These are phyloP conservation scores for Schizothecium vesticola DNA, from an alignment of 495 filamentous ascomycete genomes.

Conservation along the genomic window DNA sequence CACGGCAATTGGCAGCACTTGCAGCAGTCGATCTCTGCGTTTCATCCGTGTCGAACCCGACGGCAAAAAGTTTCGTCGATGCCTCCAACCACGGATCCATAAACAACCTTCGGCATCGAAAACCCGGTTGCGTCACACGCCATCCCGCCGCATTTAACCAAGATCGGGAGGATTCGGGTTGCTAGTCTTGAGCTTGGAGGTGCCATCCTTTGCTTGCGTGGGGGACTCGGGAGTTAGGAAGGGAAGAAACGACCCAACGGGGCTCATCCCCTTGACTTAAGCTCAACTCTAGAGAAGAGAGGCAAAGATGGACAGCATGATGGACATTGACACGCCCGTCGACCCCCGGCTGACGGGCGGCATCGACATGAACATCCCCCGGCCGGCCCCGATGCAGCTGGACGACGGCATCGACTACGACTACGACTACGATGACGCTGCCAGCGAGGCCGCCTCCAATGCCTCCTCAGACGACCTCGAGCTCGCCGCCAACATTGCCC, in stretches of 20 bases:
- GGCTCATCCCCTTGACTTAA: no score
- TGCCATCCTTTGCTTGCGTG: background rate
- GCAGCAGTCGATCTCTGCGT: background rate
- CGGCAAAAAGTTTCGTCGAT: constrained; percentile 4
- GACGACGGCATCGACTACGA: constrained; percentile 5
- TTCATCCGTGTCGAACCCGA: background rate
- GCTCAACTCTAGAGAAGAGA: background rate
- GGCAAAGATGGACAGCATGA: constrained; percentile 15
- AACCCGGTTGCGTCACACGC: background rate
- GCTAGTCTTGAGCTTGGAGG: background rate
- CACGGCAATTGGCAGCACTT: background rate
- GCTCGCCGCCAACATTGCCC: constrained; percentile 29
- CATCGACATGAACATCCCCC: constrained; percentile 2
- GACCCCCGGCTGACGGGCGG: constrained; percentile 2
- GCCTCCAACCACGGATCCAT: background rate
- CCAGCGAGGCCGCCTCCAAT: constrained; percentile 28
- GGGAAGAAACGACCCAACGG: background rate
- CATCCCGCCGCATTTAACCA: background rate
- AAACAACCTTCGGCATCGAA: constrained; percentile 1
- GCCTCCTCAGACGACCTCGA: constrained; percentile 37
- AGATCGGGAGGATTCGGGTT: background rate
- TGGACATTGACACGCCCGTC: constrained; percentile 20
- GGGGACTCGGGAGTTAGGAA: background rate
- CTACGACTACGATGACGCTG: constrained; percentile 14
- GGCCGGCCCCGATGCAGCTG: background rate